Evolutionary conservation across 768 basidiomycete genomes (phyloP).

Genomic region (Boletus eberwhitei): DNA sequence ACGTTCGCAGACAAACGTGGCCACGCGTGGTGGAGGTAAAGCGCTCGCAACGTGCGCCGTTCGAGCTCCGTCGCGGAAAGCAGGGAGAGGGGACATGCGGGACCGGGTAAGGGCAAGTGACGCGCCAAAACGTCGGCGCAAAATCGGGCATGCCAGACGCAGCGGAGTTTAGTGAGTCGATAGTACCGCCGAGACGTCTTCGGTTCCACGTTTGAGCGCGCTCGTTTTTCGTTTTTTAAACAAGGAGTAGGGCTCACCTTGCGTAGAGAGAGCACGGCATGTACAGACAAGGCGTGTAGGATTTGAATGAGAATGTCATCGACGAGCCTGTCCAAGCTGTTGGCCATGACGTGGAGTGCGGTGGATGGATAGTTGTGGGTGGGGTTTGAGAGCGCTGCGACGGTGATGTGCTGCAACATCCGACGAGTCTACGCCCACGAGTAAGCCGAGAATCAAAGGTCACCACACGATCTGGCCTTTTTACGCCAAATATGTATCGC

Average conservation of each 20-base stretch:
- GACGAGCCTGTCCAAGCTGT: conserved; percentile 22
- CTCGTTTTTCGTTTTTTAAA: not conserved
- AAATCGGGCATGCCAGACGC: conserved; percentile 23
- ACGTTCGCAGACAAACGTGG: conserved; percentile 14
- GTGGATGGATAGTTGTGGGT: not conserved
- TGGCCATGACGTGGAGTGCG: not conserved
- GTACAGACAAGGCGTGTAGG: conserved; percentile 12
- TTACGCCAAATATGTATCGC: not conserved
- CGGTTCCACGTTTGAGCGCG: not conserved
- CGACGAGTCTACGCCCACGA: not conserved
- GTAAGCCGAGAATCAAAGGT: not conserved
- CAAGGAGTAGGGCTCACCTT: conserved; percentile 11
- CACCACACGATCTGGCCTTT: not conserved
- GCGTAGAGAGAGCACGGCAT: conserved; percentile 22
- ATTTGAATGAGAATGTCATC: conserved; percentile 28
- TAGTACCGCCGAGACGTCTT: conserved; percentile 32
- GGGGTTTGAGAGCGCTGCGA: conserved; percentile 4
- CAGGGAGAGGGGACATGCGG: not conserved
- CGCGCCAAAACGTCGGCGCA: conserved; percentile 22
- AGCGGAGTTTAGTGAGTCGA: conserved; percentile 22
- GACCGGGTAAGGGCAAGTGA: conserved; percentile 22
- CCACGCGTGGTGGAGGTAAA: conserved; percentile 24
- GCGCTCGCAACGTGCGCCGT: conserved; percentile 27
- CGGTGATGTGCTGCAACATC: not conserved
- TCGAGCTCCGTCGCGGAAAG: conserved; percentile 26